Percentiles rank a stretch among this genome's conserved stretches.
Evolutionary conservation across 495 filamentous ascomycete genomes (phyloP).

Genomic region (Penicillium bovifimosum): DNA sequence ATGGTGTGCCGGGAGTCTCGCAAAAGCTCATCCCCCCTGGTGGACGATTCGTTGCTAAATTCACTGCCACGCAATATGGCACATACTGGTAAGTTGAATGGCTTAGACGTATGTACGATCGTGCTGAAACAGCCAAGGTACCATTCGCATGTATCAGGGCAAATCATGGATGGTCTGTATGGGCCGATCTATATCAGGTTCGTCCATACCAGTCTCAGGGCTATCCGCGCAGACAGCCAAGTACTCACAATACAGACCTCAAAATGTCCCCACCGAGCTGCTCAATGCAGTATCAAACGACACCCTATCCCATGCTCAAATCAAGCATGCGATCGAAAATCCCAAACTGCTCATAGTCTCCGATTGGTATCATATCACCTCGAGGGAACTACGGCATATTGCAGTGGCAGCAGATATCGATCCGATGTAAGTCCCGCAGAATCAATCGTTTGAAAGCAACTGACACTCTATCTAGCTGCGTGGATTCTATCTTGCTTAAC

Average conservation of each 20-base stretch:
- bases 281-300: slow-evolving; percentile 3
- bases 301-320: slow-evolving; percentile 13
- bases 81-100: slow-evolving; percentile 32
- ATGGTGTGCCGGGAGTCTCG: slow-evolving; percentile 38
- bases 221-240: slow-evolving; percentile 19
- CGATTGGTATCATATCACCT: slow-evolving; percentile 39
- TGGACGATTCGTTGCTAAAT: slow-evolving; percentile 34
- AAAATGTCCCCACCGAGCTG: background rate
- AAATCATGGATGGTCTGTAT: slow-evolving; percentile 40
- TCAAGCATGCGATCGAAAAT: slow-evolving; percentile 28
- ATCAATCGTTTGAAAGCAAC: background rate
- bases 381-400: slow-evolving; percentile 15
- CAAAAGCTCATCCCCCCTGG: slow-evolving; percentile 35
- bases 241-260: background rate
- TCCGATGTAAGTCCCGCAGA: background rate
- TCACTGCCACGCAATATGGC: slow-evolving; percentile 38
- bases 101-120: background rate
- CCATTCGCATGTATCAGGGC: slow-evolving; percentile 35
- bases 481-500: slow-evolving; percentile 42
- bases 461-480: slow-evolving; percentile 12
- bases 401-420: background rate
- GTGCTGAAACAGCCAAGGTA: slow-evolving; percentile 14
- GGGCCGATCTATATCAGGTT: slow-evolving; percentile 37
- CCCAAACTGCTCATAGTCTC: slow-evolving; percentile 32
- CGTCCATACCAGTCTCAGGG: background rate